Evolutionary conservation across 176 grass and related monocot genomes (phyloP).

Genomic region (Bolboschoenus planiculmis): DNA sequence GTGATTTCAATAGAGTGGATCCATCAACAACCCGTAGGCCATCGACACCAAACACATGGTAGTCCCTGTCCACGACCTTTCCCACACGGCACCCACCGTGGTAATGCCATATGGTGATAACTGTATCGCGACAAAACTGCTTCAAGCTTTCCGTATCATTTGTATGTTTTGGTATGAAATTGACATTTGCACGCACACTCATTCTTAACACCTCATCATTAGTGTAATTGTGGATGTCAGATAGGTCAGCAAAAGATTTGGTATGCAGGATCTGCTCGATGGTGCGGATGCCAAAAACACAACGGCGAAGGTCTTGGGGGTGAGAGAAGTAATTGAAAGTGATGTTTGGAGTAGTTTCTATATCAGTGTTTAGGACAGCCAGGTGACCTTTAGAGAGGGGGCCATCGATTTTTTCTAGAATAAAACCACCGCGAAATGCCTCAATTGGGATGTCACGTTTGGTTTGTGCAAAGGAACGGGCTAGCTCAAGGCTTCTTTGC

Average conservation of each 20-base stretch:
- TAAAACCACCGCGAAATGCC: conserved; percentile 79
- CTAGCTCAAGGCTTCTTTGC: conserved; percentile 50
- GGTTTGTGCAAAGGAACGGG: conserved; percentile 41
- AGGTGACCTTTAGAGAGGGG: conserved; percentile 53
- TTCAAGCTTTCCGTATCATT: conserved; percentile 35
- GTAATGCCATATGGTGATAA: conserved; percentile 52
- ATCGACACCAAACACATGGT: conserved; percentile 25
- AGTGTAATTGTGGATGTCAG: conserved; percentile 4
- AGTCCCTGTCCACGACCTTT: conserved; percentile 36
- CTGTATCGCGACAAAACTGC: conserved; percentile 44
- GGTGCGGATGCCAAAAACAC: conserved; percentile 32
- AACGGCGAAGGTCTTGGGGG: conserved; percentile 31
- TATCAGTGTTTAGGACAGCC: conserved; percentile 40
- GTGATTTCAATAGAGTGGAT: conserved; percentile 31
- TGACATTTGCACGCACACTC: conserved; percentile 38
- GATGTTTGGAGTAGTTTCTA: conserved; percentile 34
- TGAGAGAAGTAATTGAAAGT: conserved; percentile 59
- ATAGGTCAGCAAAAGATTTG: conserved; percentile 29
- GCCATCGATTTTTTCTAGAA: conserved; percentile 71
- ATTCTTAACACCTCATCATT: conserved; percentile 29
- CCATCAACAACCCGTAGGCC: conserved; percentile 35
- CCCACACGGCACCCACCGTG: conserved; percentile 40
- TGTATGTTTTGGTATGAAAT: conserved; percentile 44
- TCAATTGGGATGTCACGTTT: conserved; percentile 55
- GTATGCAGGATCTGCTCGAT: conserved; percentile 38